phyloP scores from a whole-genome alignment of 2,329 filamentous ascomycete genomes.

The Venturia asperata region DNA sequence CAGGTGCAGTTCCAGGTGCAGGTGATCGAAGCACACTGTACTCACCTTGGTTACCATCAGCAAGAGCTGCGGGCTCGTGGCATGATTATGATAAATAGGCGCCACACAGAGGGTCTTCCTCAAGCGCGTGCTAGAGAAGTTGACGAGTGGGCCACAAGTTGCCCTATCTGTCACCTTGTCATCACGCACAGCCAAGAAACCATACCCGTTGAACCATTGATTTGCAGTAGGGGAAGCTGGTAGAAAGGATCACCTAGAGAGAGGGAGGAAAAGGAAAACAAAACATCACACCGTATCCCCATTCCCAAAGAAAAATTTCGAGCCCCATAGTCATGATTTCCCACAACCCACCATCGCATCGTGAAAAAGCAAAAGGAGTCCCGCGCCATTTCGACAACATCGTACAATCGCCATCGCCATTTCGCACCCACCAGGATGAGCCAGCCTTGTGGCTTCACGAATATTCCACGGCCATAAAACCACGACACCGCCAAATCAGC shows the following conservation, averaged over 20 bases:
- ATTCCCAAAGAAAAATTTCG: background rate
- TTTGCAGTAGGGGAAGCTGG: background rate
- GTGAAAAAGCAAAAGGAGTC: conserved; percentile 7
- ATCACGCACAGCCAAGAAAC: background rate
- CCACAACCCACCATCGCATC: conserved; percentile 3
- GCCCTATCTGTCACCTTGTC: background rate
- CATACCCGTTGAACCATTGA: background rate
- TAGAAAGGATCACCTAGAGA: conserved; percentile 9
- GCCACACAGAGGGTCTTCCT: background rate
- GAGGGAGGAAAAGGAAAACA: background rate
- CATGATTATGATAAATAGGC: too few relatives aligned
- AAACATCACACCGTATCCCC: background rate
- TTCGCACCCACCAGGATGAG: background rate
- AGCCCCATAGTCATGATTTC: conserved; percentile 3
- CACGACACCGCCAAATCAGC: conserved; percentile 9
- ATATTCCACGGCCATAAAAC: background rate
- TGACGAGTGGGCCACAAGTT: background rate
- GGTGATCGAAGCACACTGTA: too few relatives aligned
- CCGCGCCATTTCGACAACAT: conserved; percentile 6
- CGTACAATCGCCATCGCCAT: conserved; percentile 4
- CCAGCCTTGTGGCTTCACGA: background rate
- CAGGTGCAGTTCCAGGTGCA: too few relatives aligned
- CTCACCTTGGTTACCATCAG: too few relatives aligned
- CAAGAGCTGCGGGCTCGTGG: too few relatives aligned
- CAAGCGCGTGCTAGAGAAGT: background rate